These are phyloP conservation scores for Solanum etuberosum DNA, from an alignment of 257 asterid genomes.

Conservation along the genomic window DNA sequence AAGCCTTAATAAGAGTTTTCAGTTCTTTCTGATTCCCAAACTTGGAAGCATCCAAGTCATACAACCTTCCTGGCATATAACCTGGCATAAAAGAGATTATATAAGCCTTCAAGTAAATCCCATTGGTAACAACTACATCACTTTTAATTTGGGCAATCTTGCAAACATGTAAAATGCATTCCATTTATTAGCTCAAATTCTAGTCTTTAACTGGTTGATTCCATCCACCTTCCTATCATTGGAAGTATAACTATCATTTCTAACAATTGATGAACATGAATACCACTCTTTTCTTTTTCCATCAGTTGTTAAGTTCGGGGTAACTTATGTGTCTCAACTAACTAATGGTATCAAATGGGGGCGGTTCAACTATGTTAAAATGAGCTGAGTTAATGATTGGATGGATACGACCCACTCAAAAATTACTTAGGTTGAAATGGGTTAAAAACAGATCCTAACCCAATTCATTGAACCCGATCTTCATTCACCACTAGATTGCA, in stretches of 20 bases:
- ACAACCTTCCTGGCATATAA: neutral
- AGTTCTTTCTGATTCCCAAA: neutral
- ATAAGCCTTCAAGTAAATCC: neutral
- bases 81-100: neutral
- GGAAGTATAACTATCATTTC: neutral
- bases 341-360: no score
- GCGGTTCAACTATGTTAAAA: no score
- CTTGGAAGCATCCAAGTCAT: neutral
- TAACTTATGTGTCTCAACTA: no score
- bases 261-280: neutral
- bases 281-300: neutral
- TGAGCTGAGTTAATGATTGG: neutral
- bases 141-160: neutral
- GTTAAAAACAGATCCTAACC: no score
- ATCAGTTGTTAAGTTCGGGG: no score
- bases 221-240: neutral
- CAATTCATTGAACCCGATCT: rapidly evolving
- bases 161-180: neutral
- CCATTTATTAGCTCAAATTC: neutral
- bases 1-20: neutral
- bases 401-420: neutral
- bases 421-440: no score
- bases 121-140: neutral
- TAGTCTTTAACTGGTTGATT: neutral
- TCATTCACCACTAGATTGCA: neutral